Evolutionary conservation across 495 filamentous ascomycete species (phyloP), one percentile per base, ranked within the genome.

Genomic region (Xylaria bambusicola): DNA sequence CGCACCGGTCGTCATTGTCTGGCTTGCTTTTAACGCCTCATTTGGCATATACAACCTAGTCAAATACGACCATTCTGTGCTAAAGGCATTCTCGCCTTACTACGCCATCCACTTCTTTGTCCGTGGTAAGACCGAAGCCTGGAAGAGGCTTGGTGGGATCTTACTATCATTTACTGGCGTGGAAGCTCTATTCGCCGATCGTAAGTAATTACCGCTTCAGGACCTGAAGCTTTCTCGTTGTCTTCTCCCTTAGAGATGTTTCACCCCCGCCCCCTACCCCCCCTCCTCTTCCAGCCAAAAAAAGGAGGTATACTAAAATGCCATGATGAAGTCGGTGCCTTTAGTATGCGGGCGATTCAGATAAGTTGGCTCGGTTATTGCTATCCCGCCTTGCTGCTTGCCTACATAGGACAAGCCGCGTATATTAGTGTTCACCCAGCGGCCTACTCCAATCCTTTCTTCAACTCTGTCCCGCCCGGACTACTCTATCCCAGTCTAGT

Each of bases 391-490:
- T 73, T 91, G 15, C 74, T 91, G 0, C 64, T 91, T 10, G 86
- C 86, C 48, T 91, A 91, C 63, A 84, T 86, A 58, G 88, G 88
- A 3, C 88, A 91, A 69, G 88, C 88, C 6, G 88, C 88, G 1
- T 88, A 84, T 69, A 88, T 91, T 66, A 84, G 81, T 45, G 66
- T 72, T 4, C 71, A 84, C 50, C 83, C 85, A 1, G 77, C 70
- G 9, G 86, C 86, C 9, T 87, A 85, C 69, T 74, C 82, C 6
- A 91, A 91, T 60, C 88, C 88, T 2, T 91, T 91, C 67, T 91
- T 86, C 71, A 81, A 88, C 53, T 71, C 81, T 1, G 82, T 84
- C 3, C 86, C 86, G 8, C 82, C 84, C 0, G 87, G 87, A 2
- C 86, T 82, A 64, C 74, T 90, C 17, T 89, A 84, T 57, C 85